Percentiles rank a stretch among this genome's conserved stretches.
These are phyloP conservation scores for Typha latifolia DNA, from an alignment of 176 grass and related monocot genomes.

Conservation along the genomic window DNA sequence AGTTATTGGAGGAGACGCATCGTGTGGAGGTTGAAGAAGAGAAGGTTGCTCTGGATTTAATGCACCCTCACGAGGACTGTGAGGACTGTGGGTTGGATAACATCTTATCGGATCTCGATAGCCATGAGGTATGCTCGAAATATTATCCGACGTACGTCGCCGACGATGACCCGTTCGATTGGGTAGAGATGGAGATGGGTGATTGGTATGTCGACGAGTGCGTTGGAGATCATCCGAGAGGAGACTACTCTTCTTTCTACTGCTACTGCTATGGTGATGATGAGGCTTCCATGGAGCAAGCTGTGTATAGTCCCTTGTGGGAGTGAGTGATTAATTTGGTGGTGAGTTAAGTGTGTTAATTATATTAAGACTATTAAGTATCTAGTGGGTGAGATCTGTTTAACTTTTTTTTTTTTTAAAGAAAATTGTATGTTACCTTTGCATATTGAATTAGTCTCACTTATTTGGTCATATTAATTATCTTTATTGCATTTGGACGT, in stretches of 20 bases:
- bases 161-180: not conserved
- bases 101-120: not conserved
- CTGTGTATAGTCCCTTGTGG: conserved; percentile 1
- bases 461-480: too few species aligned
- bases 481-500: too few species aligned
- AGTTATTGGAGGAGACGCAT: too few species aligned
- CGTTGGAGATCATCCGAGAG: not conserved
- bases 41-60: too few species aligned
- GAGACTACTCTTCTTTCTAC: not conserved
- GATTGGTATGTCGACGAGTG: not conserved
- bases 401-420: too few species aligned
- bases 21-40: too few species aligned
- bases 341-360: too few species aligned
- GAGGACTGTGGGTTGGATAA: not conserved
- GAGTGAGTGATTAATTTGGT: not conserved
- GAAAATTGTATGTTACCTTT: too few species aligned
- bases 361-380: too few species aligned
- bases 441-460: too few species aligned
- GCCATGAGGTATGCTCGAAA: not conserved
- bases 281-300: not conserved
- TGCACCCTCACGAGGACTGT: too few species aligned
- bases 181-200: not conserved
- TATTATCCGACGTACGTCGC: not conserved
- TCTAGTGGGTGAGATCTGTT: too few species aligned
- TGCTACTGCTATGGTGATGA: not conserved